Base-by-base conservation (phyloP, 2,329 filamentous ascomycete genomes). In the Leptographium lundbergii region DNA sequence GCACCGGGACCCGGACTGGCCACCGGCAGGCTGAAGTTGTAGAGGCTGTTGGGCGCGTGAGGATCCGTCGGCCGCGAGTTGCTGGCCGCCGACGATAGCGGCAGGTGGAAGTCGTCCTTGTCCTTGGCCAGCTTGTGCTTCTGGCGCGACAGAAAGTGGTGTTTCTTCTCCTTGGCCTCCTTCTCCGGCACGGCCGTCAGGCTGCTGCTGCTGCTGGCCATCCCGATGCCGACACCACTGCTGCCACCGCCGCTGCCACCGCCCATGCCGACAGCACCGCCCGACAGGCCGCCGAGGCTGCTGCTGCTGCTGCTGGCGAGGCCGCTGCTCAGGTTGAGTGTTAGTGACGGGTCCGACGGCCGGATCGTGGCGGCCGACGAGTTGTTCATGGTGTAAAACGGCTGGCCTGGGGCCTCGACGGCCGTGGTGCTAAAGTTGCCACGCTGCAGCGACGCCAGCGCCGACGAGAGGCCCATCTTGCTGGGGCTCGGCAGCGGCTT, bases 11-110 rank as follows among this genome's bases (percentile, higher is more conserved):
- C 85, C 1, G 88, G 87, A 61, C 87, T 90, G 61, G 86, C 90
- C 9, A 85, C 79, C 1, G 88, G 88, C 1, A 88, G 72, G 60
- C 84, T 87, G 71, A 92, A 91, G 62, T 84, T 90, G 74, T 92
- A 92, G 5, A 92, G 72, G 58, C 87, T 89, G 64, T 82, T 86
- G 0, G 88, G 87, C 3, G 87, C 87, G 66, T 76, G 85, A 0
- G 88, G 87, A 65, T 91, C 88, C 6, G 85, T 86, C 1, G 88
- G 86, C 64, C 81, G 81, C 1, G 88, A 91, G 66, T 89, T 91
- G 70, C 86, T 90, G 61, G 84, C 82, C 2, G 86, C 86, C 4
- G 88, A 91, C 0, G 87, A 90, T 3, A 91, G 73, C 2, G 87
- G 85, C 3, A 91, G 75, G 65, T 85, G 80, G 62, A 83, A 84